Evolutionary conservation across 148 eudicot species (phyloP), one percentile per base, ranked within the genome.

Genomic region (Fagopyrum tataricum): DNA sequence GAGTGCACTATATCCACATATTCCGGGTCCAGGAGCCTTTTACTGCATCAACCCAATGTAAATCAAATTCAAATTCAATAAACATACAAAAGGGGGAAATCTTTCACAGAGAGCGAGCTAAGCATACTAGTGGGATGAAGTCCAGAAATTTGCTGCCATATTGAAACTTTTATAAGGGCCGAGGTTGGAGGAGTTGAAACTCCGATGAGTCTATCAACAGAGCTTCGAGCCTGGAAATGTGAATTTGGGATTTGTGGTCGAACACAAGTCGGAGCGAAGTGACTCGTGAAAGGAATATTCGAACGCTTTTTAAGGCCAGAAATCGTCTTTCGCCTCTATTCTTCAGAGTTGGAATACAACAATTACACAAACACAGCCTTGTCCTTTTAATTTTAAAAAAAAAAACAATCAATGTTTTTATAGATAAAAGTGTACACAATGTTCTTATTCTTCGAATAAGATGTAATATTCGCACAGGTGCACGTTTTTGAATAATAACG

Each of bases 101-200:
- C 0, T 31, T 31, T 31, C n/a, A 3, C 39, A 72, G 41, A 72
- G 18, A 23, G 74, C 0, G 40, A 31, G 11, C 24, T 21, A 46
- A 61, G 39, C 83, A 78, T 73, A 96, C 99, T 80, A 89, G 82
- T 95, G 99, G 46, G 99, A 79, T n/a, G 99, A 95, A 18, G 90
- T 88, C 99, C 99, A 94, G 91, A 94, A 94, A 84, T 94, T 91
- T 67, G 98, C 89, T 68, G 98, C 98, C 98, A 94, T 94, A 70
- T 46, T 76, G 14, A 46, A 46, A 46, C 15, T 6, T 4, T 59
- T 24, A 24, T 24, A 1, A 43, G 69, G 11, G 69, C 42, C 31
- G 44, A 64, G 43, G 69, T 39, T 14, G 43, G 15, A 64, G 39
- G 69, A 64, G 42, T 64, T 64, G 69, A 43, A 64, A 64, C 43